Conservation (phyloP, 441 rosid genomes). For the Syzygium syzygioides region DNA sequence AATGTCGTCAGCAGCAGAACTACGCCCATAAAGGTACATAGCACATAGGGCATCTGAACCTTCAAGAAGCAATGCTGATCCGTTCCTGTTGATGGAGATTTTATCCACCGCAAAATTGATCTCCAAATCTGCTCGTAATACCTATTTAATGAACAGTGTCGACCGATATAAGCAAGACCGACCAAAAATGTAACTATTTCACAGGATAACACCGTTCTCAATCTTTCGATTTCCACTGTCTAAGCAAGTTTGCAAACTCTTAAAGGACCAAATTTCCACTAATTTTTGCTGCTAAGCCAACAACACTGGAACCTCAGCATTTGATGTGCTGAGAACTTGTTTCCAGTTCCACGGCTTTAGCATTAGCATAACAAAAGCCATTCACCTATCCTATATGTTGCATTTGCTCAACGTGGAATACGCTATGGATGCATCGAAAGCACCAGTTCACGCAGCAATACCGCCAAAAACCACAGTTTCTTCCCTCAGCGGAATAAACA, state of each 20-base stretch:
- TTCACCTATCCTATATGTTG: background rate
- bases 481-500: background rate
- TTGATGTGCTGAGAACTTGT: background rate
- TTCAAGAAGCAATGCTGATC: constrained; percentile 66
- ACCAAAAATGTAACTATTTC: background rate
- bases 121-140: constrained; percentile 54
- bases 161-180: background rate
- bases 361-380: background rate
- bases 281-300: background rate
- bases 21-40: constrained; percentile 73
- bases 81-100: constrained; percentile 73
- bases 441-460: background rate
- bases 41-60: constrained; percentile 67
- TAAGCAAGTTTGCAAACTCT: background rate
- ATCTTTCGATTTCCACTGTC: background rate
- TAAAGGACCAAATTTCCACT: background rate
- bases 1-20: constrained; percentile 42
- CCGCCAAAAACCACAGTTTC: background rate
- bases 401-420: background rate
- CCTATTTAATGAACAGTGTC: constrained; percentile 30
- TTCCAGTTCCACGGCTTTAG: background rate
- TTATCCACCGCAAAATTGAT: constrained; percentile 47
- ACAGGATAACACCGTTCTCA: background rate
- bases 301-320: background rate
- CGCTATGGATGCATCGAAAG: background rate